Conservation (phyloP, 2,329 filamentous ascomycete genomes). For the Hirsutella minnesotensis region DNA sequence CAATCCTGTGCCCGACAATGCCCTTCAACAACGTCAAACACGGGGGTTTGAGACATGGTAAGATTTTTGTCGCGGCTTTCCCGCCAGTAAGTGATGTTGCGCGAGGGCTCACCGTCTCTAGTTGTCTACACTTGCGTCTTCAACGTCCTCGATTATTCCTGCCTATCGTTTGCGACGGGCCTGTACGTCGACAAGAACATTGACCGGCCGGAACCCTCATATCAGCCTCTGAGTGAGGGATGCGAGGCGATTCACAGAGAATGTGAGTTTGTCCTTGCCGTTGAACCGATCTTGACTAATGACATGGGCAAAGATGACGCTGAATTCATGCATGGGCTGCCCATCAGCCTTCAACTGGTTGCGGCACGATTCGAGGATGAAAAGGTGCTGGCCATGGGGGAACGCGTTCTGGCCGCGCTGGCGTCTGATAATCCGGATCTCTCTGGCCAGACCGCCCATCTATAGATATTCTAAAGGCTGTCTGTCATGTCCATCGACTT, state of each 20-base stretch:
- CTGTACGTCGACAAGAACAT: slow-evolving; percentile 25
- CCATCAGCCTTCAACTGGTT: slow-evolving; percentile 32
- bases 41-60: slow-evolving; percentile 30
- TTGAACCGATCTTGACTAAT: background rate
- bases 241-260: slow-evolving; percentile 27
- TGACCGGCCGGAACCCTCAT: slow-evolving; percentile 19
- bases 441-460: too few species aligned
- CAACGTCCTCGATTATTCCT: slow-evolving; percentile 36
- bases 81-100: too few species aligned
- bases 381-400: slow-evolving; percentile 23
- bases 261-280: slow-evolving; percentile 22
- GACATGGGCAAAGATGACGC: slow-evolving; percentile 24
- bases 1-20: slow-evolving; percentile 46
- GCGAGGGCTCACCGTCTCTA: too few species aligned
- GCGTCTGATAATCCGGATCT: background rate
- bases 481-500: too few species aligned
- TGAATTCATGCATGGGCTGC: slow-evolving; percentile 26
- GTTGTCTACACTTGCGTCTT: slow-evolving; percentile 38
- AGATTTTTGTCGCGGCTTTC: slow-evolving; percentile 9
- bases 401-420: slow-evolving; percentile 12
- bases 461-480: too few species aligned
- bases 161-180: slow-evolving; percentile 33
- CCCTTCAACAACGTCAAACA: slow-evolving; percentile 31
- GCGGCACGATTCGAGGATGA: slow-evolving; percentile 28
- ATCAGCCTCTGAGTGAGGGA: slow-evolving; percentile 21